Conservation (phyloP, 495 filamentous ascomycete species). For the Aspergillus hancockii region DNA sequence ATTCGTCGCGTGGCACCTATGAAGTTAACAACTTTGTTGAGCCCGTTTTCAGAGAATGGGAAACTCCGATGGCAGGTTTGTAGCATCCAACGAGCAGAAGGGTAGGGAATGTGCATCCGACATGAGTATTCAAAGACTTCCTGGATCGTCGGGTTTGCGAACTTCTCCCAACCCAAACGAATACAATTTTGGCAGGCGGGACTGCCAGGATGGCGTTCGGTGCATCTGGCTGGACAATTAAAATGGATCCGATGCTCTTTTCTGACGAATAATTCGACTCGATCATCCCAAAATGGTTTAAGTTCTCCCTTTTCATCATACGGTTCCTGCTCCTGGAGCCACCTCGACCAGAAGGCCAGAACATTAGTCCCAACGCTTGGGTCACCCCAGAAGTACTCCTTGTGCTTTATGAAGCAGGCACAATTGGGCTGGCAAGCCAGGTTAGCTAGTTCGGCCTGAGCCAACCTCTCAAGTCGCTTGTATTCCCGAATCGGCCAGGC, state of each 20-base stretch:
- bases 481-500: slow-evolving; percentile 9
- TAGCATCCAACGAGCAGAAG: neutral
- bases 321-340: slow-evolving; percentile 13
- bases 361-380: slow-evolving; percentile 8
- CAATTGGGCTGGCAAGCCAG: slow-evolving; percentile 15
- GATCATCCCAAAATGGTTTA: slow-evolving; percentile 9
- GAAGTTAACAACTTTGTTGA: too few species aligned
- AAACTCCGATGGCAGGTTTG: too few species aligned
- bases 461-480: slow-evolving; percentile 15
- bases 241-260: neutral
- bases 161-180: slow-evolving; percentile 5
- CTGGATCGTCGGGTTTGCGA: neutral
- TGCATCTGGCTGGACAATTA: slow-evolving; percentile 6
- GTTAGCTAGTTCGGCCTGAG: slow-evolving; percentile 14
- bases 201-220: slow-evolving; percentile 2
- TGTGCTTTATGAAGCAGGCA: slow-evolving; percentile 9
- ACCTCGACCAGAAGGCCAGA: slow-evolving; percentile 16
- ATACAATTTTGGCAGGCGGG: slow-evolving; percentile 12
- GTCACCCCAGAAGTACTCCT: slow-evolving; percentile 16
- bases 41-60: too few species aligned
- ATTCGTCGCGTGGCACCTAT: too few species aligned
- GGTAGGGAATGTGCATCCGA: neutral
- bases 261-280: neutral
- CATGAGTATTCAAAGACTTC: neutral
- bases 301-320: slow-evolving; percentile 10